phyloP scores from a whole-genome alignment of 148 eudicot species.

The Agrostemma githago region DNA sequence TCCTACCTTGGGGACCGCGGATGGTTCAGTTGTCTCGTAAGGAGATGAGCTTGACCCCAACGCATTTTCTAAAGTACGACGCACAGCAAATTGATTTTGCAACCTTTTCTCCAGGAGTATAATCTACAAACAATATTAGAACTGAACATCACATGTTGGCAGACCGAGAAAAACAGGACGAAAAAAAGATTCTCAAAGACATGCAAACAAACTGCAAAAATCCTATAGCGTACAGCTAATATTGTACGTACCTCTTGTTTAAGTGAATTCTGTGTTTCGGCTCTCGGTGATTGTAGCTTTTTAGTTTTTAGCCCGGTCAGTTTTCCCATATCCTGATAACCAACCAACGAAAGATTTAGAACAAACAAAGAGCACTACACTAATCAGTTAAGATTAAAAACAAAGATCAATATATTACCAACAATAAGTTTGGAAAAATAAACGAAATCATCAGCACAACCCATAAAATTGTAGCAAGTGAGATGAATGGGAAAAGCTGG shows the following conservation, averaged over 20 bases:
- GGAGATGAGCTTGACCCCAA: constrained; percentile 60
- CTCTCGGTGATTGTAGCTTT: constrained; percentile 41
- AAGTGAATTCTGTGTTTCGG: constrained; percentile 51
- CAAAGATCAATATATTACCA: background rate
- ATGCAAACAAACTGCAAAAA: background rate
- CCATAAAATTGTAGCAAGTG: constrained; percentile 15
- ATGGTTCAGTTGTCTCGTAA: constrained; percentile 34
- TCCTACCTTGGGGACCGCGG: constrained; percentile 64
- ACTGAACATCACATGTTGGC: background rate
- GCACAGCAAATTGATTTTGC: constrained; percentile 68
- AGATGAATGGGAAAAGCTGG: constrained; percentile 7
- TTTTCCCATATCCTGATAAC: constrained; percentile 48
- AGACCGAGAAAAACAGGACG: background rate
- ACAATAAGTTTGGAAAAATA: constrained; percentile 1
- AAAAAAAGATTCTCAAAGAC: background rate
- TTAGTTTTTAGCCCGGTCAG: constrained; percentile 39
- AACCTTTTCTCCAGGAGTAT: constrained; percentile 76
- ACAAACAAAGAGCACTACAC: background rate
- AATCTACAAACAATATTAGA: constrained; percentile 43
- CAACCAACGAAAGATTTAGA: constrained; percentile 15
- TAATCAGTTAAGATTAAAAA: background rate
- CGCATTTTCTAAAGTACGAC: constrained; percentile 72
- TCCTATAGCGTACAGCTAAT: background rate
- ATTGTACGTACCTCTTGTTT: constrained; percentile 64
- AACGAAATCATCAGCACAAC: background rate